Evolutionary conservation across 805 yeast species (phyloP).

Genomic region (Brettanomyces custersianus): DNA sequence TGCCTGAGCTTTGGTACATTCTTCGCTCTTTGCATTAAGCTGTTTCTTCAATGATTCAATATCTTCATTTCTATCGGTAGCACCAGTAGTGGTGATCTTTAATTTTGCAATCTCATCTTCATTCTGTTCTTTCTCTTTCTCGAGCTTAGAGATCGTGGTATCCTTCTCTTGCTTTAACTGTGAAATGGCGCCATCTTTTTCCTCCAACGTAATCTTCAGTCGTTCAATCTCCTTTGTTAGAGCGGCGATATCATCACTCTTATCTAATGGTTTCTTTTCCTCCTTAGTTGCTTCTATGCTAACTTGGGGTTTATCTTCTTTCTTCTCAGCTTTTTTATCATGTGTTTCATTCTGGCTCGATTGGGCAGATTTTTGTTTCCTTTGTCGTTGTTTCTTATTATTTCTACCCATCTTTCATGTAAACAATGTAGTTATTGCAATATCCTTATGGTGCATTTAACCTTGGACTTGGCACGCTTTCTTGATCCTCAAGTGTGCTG

Average conservation of each 20-base stretch:
- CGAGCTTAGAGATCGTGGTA: neutral
- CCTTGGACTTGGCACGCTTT: no score
- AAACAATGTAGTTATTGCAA: no score
- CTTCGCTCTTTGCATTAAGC: slow-evolving; percentile 31
- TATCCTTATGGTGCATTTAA: no score
- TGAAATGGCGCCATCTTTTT: slow-evolving; percentile 2
- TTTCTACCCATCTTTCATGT: no score
- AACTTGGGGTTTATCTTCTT: no score
- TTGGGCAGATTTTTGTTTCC: no score
- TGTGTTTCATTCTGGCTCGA: neutral
- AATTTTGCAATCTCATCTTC: neutral
- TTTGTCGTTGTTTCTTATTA: no score
- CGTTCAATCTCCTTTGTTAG: no score
- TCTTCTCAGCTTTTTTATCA: neutral
- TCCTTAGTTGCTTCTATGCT: no score
- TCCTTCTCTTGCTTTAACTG: neutral
- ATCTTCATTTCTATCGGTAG: neutral
- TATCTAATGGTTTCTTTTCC: no score
- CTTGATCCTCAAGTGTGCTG: no score
- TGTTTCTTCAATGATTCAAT: slow-evolving; percentile 11
- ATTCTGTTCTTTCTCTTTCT: slow-evolving; percentile 4
- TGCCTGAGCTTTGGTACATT: slow-evolving; percentile 47
- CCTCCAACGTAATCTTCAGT: slow-evolving; percentile 1
- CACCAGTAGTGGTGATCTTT: neutral
- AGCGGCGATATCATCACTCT: no score